Percentiles rank a stretch among this genome's conserved stretches.
These are phyloP conservation scores for Fomitopsis schrenkii DNA, from an alignment of 1,284 basidiomycete genomes.

Conservation along the genomic window DNA sequence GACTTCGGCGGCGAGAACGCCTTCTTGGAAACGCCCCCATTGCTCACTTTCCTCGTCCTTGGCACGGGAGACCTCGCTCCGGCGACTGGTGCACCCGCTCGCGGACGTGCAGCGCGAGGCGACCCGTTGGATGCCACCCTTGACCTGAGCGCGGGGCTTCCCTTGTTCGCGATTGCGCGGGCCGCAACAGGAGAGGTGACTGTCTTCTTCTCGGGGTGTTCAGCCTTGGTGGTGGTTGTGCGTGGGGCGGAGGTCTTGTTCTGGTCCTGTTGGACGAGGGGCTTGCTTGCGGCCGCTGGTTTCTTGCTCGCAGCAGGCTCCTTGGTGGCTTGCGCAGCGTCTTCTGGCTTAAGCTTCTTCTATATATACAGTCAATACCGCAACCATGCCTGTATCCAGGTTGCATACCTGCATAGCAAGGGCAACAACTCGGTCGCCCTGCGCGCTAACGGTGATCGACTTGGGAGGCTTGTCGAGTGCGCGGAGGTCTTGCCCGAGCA, in stretches of 20 bases:
- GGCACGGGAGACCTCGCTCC: slow-evolving; percentile 9
- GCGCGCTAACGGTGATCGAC: slow-evolving; percentile 44
- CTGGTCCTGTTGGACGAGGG: slow-evolving; percentile 21
- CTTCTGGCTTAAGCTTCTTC: slow-evolving; percentile 24
- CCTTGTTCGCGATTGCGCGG: not conserved
- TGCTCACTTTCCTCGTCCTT: not conserved
- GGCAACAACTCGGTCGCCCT: slow-evolving; percentile 41
- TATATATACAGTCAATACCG: slow-evolving; percentile 5
- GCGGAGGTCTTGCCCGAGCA: slow-evolving; percentile 59
- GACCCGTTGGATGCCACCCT: slow-evolving; percentile 7
- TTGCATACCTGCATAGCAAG: slow-evolving; percentile 51
- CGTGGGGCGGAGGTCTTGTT: slow-evolving; percentile 17
- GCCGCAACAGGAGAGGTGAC: not conserved
- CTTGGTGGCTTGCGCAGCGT: slow-evolving; percentile 10
- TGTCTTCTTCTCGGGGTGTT: slow-evolving; percentile 11
- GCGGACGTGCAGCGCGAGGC: slow-evolving; percentile 9
- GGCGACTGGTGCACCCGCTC: slow-evolving; percentile 1
- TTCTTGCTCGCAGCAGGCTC: slow-evolving; percentile 6
- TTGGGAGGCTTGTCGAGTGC: slow-evolving; percentile 59
- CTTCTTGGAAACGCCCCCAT: slow-evolving; percentile 9
- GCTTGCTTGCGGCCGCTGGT: slow-evolving; percentile 10
- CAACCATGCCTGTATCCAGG: not conserved
- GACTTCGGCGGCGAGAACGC: slow-evolving; percentile 21
- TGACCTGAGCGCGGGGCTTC: slow-evolving; percentile 4
- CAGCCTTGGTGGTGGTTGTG: slow-evolving; percentile 2